Conservation (phyloP, 1,284 basidiomycete species). For the Testicularia cyperi region DNA sequence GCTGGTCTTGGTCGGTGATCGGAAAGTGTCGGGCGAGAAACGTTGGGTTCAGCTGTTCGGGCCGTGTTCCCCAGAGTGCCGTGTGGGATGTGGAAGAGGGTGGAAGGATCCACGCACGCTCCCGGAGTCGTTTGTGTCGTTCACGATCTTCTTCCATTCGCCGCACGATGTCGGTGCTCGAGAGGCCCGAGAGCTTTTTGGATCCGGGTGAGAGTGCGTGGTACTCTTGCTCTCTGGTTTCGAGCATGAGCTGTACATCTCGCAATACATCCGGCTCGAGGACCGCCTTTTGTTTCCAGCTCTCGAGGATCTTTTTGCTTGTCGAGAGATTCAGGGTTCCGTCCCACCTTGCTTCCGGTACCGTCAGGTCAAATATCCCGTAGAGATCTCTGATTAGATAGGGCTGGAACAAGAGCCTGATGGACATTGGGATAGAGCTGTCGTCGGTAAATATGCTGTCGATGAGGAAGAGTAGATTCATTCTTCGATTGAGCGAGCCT, state of each 20-base stretch:
- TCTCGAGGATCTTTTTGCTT: slow-evolving; percentile 11
- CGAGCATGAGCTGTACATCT: slow-evolving; percentile 10
- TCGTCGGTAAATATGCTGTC: slow-evolving; percentile 68
- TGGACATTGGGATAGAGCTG: slow-evolving; percentile 12
- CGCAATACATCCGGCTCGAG: slow-evolving; percentile 4
- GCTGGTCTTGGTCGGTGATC: background rate
- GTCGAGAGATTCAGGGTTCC: slow-evolving; percentile 24
- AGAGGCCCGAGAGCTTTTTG: slow-evolving; percentile 60
- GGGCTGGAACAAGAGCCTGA: slow-evolving; percentile 8
- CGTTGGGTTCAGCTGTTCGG: slow-evolving; percentile 22
- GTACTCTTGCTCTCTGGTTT: slow-evolving; percentile 4
- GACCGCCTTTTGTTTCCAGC: slow-evolving; percentile 14
- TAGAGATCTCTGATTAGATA: slow-evolving; percentile 22
- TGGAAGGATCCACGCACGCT: slow-evolving; percentile 88
- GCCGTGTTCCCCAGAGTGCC: slow-evolving; percentile 10
- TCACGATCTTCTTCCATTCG: slow-evolving; percentile 94
- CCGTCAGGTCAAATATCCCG: slow-evolving; percentile 17
- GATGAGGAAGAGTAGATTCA: slow-evolving; percentile 89
- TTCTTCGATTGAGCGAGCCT: slow-evolving; percentile 81
- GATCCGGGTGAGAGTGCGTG: slow-evolving; percentile 14
- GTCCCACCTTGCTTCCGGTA: slow-evolving; percentile 29
- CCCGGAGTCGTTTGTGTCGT: slow-evolving; percentile 81
- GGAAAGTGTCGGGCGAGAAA: slow-evolving; percentile 8
- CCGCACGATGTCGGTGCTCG: slow-evolving; percentile 73
- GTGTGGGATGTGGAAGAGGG: slow-evolving; percentile 61